These are phyloP conservation scores for Trifolium repens DNA, from an alignment of 306 rosid species.

Conservation along the genomic window DNA sequence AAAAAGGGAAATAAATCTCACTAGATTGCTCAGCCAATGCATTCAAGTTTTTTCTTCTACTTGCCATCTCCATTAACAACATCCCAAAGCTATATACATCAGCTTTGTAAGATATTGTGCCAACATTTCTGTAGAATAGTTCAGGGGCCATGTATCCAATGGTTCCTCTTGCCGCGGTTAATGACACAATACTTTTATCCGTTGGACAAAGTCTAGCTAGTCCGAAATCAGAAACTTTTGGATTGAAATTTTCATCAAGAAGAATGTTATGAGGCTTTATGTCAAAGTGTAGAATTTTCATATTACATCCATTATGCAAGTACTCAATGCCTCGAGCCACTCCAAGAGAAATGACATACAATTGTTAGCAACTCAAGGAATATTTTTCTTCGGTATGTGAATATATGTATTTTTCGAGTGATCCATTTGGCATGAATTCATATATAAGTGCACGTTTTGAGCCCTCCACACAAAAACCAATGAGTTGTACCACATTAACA, in stretches of 20 bases:
- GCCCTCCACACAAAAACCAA: slow-evolving; percentile 7
- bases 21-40: neutral
- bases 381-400: neutral
- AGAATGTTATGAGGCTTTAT: slow-evolving; percentile 12
- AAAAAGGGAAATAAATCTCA: neutral
- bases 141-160: slow-evolving; percentile 20
- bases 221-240: slow-evolving; percentile 25
- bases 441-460: slow-evolving; percentile 19
- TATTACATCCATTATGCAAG: slow-evolving; percentile 11
- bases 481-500: neutral
- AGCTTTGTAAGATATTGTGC: slow-evolving; percentile 9
- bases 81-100: slow-evolving; percentile 20
- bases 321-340: slow-evolving; percentile 2
- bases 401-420: slow-evolving; percentile 14
- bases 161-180: slow-evolving; percentile 16
- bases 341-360: neutral
- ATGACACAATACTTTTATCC: neutral
- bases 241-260: neutral
- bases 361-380: neutral
- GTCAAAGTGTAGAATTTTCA: slow-evolving; percentile 11
- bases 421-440: slow-evolving; percentile 9
- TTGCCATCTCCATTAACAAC: slow-evolving; percentile 9
- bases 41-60: slow-evolving; percentile 1
- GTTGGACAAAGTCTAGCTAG: slow-evolving; percentile 1
- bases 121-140: slow-evolving; percentile 5